These are phyloP conservation scores for Arabidopsis suecica DNA, from an alignment of 345 rosid species.

Conservation along the genomic window DNA sequence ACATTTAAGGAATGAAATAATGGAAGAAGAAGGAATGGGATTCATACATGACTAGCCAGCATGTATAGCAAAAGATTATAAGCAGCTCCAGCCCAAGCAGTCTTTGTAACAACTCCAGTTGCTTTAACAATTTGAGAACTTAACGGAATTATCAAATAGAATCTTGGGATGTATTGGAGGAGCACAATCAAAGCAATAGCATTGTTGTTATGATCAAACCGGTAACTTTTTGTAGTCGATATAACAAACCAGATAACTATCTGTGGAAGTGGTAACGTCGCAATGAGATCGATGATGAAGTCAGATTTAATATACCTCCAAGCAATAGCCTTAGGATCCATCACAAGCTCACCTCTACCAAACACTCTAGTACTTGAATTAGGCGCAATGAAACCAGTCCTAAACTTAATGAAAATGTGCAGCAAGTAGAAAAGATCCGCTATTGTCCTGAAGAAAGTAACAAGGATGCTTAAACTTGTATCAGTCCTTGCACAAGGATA, in stretches of 20 bases:
- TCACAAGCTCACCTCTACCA: constrained; percentile 95
- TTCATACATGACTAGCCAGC: constrained; percentile 90
- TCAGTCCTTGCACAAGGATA: constrained; percentile 73
- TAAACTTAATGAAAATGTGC: constrained; percentile 81
- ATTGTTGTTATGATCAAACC: constrained; percentile 64
- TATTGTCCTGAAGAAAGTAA: constrained; percentile 73
- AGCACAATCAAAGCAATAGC: constrained; percentile 78
- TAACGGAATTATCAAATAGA: constrained; percentile 83
- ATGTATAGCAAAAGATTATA: constrained; percentile 79
- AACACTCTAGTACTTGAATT: constrained; percentile 74
- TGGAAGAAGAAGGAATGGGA: background rate
- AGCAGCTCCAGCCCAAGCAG: constrained; percentile 99
- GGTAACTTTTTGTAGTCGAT: constrained; percentile 60
- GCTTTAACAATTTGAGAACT: constrained; percentile 87
- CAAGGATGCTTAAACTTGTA: constrained; percentile 58
- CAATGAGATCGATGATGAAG: constrained; percentile 84
- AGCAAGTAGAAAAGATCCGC: constrained; percentile 87
- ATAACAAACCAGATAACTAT: constrained; percentile 73
- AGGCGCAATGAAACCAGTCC: constrained; percentile 89
- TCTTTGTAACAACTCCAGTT: constrained; percentile 78
- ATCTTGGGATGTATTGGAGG: constrained; percentile 74
- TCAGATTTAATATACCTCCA: constrained; percentile 73
- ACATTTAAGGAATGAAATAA: background rate
- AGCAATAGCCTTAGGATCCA: constrained; percentile 84
- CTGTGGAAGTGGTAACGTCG: constrained; percentile 94